Evolutionary conservation across 345 rosid genomes (phyloP).

Genomic region (Conringia planisiliqua): DNA sequence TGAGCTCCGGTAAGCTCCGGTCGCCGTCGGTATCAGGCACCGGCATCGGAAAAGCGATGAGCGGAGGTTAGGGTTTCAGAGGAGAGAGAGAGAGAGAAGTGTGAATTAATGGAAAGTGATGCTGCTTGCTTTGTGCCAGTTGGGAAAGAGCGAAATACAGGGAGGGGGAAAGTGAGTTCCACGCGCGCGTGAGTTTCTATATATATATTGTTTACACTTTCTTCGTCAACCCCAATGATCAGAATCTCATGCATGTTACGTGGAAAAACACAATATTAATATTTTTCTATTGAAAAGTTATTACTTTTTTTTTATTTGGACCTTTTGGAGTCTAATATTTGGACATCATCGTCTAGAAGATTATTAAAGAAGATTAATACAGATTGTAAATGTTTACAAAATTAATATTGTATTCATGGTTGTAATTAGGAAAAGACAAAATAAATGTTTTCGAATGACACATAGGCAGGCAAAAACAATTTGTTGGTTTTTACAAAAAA

Average conservation of each 20-base stretch:
- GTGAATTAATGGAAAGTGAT: constrained; percentile 16
- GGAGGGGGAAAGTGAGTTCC: constrained; percentile 3
- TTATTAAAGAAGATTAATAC: neutral
- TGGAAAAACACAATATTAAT: constrained; percentile 13
- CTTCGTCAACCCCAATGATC: constrained; percentile 27
- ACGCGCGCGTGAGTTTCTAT: constrained; percentile 28
- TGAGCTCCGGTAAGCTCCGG: constrained; percentile 25
- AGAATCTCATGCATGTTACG: constrained; percentile 37
- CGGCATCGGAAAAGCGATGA: constrained; percentile 47
- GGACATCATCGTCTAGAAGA: neutral
- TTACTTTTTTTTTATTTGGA: neutral
- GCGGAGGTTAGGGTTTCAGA: constrained; percentile 28
- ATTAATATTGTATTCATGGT: neutral
- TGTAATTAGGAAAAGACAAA: neutral
- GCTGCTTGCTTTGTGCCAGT: constrained; percentile 23
- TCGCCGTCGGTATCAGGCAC: constrained; percentile 43
- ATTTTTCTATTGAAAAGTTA: neutral
- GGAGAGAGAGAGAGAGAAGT: constrained; percentile 2
- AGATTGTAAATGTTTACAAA: neutral
- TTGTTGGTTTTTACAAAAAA: neutral
- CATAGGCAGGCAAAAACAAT: neutral
- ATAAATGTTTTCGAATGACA: neutral
- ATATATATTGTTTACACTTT: neutral
- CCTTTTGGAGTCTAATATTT: neutral
- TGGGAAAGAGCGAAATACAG: constrained; percentile 31